Base-by-base conservation (phyloP, 1,284 basidiomycete genomes). In the Apiotrichum laibachii region DNA sequence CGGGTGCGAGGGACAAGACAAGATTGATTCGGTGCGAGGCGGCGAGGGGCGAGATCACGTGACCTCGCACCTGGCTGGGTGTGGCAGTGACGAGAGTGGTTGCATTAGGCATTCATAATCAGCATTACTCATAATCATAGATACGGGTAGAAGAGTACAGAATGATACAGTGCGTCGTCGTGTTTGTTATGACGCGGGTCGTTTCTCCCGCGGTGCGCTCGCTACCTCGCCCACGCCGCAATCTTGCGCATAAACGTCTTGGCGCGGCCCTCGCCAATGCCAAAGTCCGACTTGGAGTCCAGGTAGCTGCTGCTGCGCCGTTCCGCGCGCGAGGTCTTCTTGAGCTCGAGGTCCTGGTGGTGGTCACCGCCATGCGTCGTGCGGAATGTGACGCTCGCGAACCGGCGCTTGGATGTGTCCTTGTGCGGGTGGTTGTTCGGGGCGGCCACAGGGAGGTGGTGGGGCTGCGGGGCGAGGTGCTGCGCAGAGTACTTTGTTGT, bases 191-290 rank as follows among this genome's bases (percentile, higher is more conserved):
- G n/a, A n/a, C n/a, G n/a, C n/a, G n/a, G n/a, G n/a, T n/a, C n/a
- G n/a, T n/a, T n/a, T n/a, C n/a, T n/a, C n/a, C n/a, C n/a, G n/a
- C n/a, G 26, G 26, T 31, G 26, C 26, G 4, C 26, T 31, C 15
- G 16, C 13, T 26, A 50, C 19, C 48, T 18, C 48, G 18, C 31
- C 49, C 49, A 50, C 12, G 49, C 34, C 3, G 49, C 49, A 18
- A 50, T 22, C 37, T 37, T 39, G 35, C 49, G 49, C 49, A 50
- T 50, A 40, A 50, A 50, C 34, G 35, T 40, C 37, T 50, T 50
- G 10, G 49, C 19, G n/a, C 49, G n/a, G 35, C 49, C 37, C 49
- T 50, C 49, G n/a, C 49, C 49, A 26, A 50, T 39, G 12, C 12
- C 49, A 40, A n/a, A 50, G 16, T 50, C 35, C 11, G 18, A 21